Conservation (phyloP, 441 rosid species). For the Arabidopsis lyrata region DNA sequence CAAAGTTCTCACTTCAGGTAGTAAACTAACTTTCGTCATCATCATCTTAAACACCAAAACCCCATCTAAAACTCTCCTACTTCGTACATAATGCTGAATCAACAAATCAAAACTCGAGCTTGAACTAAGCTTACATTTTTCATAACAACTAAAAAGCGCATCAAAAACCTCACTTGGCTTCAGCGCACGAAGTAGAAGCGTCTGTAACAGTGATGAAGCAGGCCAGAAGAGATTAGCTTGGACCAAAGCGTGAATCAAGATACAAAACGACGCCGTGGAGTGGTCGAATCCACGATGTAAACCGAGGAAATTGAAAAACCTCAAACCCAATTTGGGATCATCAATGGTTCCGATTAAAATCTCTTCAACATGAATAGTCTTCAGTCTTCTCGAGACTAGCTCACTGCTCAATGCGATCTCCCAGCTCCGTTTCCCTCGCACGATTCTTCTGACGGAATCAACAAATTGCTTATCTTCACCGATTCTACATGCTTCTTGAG, state of each 20-base stretch:
- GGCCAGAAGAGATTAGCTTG: constrained; percentile 73
- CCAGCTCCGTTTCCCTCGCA: constrained; percentile 79
- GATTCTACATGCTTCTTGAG: constrained; percentile 35
- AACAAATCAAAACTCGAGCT: constrained; percentile 80
- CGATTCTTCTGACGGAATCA: constrained; percentile 54
- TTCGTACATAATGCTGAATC: constrained; percentile 74
- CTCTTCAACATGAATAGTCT: constrained; percentile 69
- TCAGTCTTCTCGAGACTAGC: constrained; percentile 46
- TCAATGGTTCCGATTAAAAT: constrained; percentile 64
- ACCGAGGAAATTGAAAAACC: constrained; percentile 91
- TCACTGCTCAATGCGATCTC: constrained; percentile 58
- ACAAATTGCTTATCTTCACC: constrained; percentile 53
- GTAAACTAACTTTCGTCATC: constrained; percentile 65
- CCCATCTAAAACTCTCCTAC: constrained; percentile 63
- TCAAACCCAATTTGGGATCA: constrained; percentile 73
- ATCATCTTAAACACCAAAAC: constrained; percentile 62
- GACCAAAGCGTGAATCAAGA: constrained; percentile 74
- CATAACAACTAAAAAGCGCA: constrained; percentile 53
- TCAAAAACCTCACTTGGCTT: constrained; percentile 66
- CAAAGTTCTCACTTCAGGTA: constrained; percentile 79
- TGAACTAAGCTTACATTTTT: constrained; percentile 55
- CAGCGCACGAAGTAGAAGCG: constrained; percentile 68
- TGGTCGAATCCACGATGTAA: constrained; percentile 75
- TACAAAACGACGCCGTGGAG: constrained; percentile 76
- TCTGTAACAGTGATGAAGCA: constrained; percentile 85